phyloP scores from a whole-genome alignment of 2,329 filamentous ascomycete genomes.

The Aspergillus clavatus region DNA sequence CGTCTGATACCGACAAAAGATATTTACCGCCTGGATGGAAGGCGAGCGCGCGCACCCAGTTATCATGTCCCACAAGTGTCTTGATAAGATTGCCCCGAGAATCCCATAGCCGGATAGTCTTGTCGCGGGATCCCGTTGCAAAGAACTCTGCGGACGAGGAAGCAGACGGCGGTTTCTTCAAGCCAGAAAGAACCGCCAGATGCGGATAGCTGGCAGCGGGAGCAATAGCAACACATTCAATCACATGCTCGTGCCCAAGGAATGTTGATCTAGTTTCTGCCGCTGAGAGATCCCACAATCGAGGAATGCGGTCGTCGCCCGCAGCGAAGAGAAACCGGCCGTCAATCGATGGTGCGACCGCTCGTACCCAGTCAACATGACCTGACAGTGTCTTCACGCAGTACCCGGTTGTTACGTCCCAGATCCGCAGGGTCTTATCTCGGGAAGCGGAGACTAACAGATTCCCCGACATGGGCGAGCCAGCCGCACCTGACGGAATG shows the following conservation, averaged over 20 bases:
- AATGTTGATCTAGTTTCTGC: conserved; percentile 72
- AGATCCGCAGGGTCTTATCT: conserved; percentile 79
- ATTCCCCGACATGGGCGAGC: conserved; percentile 73
- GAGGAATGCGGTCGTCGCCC: conserved; percentile 74
- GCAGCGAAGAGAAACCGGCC: conserved; percentile 78
- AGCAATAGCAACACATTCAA: conserved; percentile 80
- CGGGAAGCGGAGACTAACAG: conserved; percentile 80
- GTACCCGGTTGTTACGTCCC: conserved; percentile 90
- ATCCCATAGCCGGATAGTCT: conserved; percentile 84
- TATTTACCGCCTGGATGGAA: conserved; percentile 92
- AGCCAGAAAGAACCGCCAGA: conserved; percentile 67
- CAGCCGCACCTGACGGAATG: conserved; percentile 75
- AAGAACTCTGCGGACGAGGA: conserved; percentile 75
- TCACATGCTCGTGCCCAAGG: conserved; percentile 75
- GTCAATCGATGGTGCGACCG: conserved; percentile 75
- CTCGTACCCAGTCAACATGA: conserved; percentile 86
- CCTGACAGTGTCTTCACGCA: conserved; percentile 86
- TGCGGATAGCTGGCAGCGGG: conserved; percentile 69
- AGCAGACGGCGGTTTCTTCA: conserved; percentile 71
- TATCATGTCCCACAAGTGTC: conserved; percentile 80
- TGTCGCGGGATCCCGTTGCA: conserved; percentile 82
- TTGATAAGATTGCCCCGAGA: conserved; percentile 74
- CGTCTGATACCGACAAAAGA: conserved; percentile 75
- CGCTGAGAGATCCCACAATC: conserved; percentile 77
- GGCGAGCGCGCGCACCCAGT: conserved; percentile 78